Base-by-base conservation (phyloP, 2,329 filamentous ascomycete genomes). In the Fonsecaea monophora region DNA sequence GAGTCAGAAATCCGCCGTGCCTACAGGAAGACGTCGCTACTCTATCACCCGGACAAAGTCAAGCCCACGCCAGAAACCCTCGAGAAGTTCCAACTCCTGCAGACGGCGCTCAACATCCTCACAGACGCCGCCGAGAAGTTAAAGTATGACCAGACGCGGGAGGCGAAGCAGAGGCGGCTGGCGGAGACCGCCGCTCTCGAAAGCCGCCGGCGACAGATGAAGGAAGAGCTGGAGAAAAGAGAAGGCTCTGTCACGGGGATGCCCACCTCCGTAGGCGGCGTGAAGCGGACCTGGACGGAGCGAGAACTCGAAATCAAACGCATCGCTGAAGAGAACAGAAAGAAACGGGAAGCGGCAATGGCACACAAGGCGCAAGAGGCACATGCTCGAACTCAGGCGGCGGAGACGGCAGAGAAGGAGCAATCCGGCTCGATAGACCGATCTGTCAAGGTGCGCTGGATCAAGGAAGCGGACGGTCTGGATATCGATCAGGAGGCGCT, bases 1-100 rank as follows among this genome's bases (percentile, higher is more conserved):
- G 89, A 90, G 64, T 81, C 87, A n/a, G 90, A 93, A 69, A 90
- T 96, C 74, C 89, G 92, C 70, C 89, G 90, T 72, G 92, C 92
- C 53, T 97, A 94, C 83, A 88, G 92, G 66, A 91, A 92, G 74
- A 89, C 90, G 35, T 92, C 92, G 3, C 83, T 97, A n/a, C 92
- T 92, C 75, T 92, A 94, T 82, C 94, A 98, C 78, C 94, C 94
- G 0, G 94, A 98, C 84, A 97, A 97, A 81, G 89, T 94, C 63
- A 87, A 89, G 70, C 82, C 85, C 42, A 92, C 90, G 3, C 79
- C 81, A 4, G 80, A 81, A 73, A 92, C 95, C 72, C 85, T 92
- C 54, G 89, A 89, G 64, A 91, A 91, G 74, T 98, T 96, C 82
- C 91, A 97, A 78, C 84, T 91, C 1, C 88, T 96, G 65, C 91